phyloP scores from a whole-genome alignment of 2,329 filamentous ascomycete genomes.

The Dactylellina parvicollis region DNA sequence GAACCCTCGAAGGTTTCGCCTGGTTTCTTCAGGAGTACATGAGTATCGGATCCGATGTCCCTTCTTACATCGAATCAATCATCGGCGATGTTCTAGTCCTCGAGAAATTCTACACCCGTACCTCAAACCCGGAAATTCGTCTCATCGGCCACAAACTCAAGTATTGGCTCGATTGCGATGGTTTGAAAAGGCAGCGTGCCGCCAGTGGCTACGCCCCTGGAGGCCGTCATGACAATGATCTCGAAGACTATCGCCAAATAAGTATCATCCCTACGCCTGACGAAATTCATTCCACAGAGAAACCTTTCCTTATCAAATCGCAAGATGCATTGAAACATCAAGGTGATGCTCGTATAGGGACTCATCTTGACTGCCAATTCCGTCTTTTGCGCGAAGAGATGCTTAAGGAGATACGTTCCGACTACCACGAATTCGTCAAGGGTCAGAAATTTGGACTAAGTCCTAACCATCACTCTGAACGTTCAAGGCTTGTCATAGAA shows the following conservation, averaged over 20 bases:
- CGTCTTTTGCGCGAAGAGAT: slow-evolving; percentile 77
- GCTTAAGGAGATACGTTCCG: slow-evolving; percentile 72
- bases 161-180: slow-evolving; percentile 29
- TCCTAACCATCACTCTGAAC: slow-evolving; percentile 60
- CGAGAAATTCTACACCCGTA: slow-evolving; percentile 5
- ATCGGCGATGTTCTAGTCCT: slow-evolving; percentile 1
- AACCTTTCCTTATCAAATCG: slow-evolving; percentile 69
- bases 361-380: slow-evolving; percentile 76
- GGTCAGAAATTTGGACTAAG: slow-evolving; percentile 63
- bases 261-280: slow-evolving; percentile 73
- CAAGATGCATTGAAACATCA: slow-evolving; percentile 59
- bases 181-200: neutral
- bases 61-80: slow-evolving; percentile 7
- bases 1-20: slow-evolving; percentile 25
- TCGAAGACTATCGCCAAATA: slow-evolving; percentile 70
- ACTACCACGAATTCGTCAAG: slow-evolving; percentile 65
- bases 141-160: slow-evolving; percentile 24
- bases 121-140: neutral
- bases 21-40: slow-evolving; percentile 31
- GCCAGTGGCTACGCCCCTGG: slow-evolving; percentile 63
- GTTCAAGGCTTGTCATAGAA: slow-evolving; percentile 61
- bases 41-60: neutral
- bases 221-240: slow-evolving; percentile 79
- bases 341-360: slow-evolving; percentile 60
- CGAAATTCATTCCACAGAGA: slow-evolving; percentile 68